phyloP scores from a whole-genome alignment of 2,329 filamentous ascomycete species.

The Epichloe sp. region DNA sequence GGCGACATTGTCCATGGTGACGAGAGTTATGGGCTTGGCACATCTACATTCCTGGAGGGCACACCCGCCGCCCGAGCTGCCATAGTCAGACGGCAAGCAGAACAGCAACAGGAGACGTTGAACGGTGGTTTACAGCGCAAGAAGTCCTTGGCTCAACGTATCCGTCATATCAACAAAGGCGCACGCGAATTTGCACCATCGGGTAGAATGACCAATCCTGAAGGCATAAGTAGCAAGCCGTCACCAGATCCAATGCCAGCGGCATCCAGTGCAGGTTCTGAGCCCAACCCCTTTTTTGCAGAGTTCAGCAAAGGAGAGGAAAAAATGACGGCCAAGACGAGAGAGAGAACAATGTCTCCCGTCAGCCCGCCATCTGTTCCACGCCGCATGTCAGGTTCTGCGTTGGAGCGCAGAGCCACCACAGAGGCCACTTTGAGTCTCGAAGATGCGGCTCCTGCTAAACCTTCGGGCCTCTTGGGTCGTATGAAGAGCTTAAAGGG shows the following conservation, averaged over 20 bases:
- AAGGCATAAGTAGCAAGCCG: constrained; percentile 30
- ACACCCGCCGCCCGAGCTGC: constrained; percentile 73
- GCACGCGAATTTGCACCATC: constrained; percentile 46
- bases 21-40: constrained; percentile 72
- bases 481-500: constrained; percentile 76
- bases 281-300: constrained; percentile 70
- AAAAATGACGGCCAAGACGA: constrained; percentile 31
- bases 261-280: constrained; percentile 19
- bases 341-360: constrained; percentile 28
- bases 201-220: constrained; percentile 45
- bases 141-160: constrained; percentile 86
- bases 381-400: constrained; percentile 23
- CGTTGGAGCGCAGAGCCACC: constrained; percentile 52
- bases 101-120: constrained; percentile 45
- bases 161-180: constrained; percentile 71
- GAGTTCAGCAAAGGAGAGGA: constrained; percentile 55
- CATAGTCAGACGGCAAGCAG: constrained; percentile 63
- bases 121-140: constrained; percentile 63
- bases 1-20: constrained; percentile 71
- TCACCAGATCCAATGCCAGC: constrained; percentile 26
- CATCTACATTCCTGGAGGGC: constrained; percentile 90
- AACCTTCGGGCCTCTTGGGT: constrained; percentile 53
- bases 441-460: constrained; percentile 29
- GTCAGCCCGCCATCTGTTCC: constrained; percentile 44
- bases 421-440: constrained; percentile 34